These are phyloP conservation scores for Pluteus cervinus DNA, from an alignment of 768 basidiomycete genomes.

Conservation along the genomic window DNA sequence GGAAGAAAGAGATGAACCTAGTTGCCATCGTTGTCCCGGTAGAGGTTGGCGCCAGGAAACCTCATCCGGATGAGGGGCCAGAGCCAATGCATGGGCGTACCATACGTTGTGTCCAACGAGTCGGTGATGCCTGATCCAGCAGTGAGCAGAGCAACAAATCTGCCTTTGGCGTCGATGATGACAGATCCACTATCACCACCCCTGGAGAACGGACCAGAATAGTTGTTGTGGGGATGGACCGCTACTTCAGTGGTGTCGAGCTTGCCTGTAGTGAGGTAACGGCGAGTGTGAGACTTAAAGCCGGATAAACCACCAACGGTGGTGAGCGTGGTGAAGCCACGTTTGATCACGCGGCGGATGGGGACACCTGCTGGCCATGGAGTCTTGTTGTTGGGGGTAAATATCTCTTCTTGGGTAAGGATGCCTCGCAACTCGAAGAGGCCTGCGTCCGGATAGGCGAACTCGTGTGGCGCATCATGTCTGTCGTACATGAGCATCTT, in stretches of 20 bases:
- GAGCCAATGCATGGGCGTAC: constrained; percentile 29
- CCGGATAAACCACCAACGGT: constrained; percentile 30
- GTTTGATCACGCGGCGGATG: constrained; percentile 30
- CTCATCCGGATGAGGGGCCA: constrained; percentile 14
- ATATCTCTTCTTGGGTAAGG: constrained; percentile 25
- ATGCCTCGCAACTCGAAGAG: constrained; percentile 23
- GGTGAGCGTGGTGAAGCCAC: constrained; percentile 25
- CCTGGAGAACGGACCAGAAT: constrained; percentile 23
- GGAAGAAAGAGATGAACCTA: constrained; percentile 12
- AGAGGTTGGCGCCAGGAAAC: constrained; percentile 19
- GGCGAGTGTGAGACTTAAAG: constrained; percentile 25
- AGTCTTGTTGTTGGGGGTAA: constrained; percentile 15
- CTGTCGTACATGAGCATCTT: constrained; percentile 12
- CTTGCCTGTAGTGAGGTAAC: constrained; percentile 15
- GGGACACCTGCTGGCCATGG: constrained; percentile 10
- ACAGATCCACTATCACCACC: constrained; percentile 31
- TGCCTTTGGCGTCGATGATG: constrained; percentile 22
- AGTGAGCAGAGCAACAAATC: constrained; percentile 22
- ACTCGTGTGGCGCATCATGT: constrained; percentile 13
- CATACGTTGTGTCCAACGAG: constrained; percentile 23
- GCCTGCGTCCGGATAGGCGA: constrained; percentile 24
- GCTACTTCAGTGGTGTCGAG: constrained; percentile 18
- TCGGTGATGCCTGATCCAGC: constrained; percentile 13
- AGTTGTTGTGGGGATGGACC: constrained; percentile 18
- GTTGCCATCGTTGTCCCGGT: constrained; percentile 8